Evolutionary conservation across 192 early-diverging fungal genomes (phyloP).

Genomic region (Coemansia sp.): DNA sequence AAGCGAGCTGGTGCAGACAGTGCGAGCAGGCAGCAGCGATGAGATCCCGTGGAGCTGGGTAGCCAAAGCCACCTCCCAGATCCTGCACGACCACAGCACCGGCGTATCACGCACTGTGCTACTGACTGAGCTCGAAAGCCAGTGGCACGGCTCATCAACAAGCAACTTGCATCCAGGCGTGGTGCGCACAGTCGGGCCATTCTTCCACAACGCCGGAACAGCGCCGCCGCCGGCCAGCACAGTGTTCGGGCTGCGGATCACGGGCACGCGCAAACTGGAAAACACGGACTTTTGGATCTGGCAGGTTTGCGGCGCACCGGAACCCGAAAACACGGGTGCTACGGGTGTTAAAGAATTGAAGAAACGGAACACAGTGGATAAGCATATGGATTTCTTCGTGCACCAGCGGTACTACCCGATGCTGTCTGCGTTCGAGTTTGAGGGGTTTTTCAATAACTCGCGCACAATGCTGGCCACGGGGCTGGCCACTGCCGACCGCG

Average conservation of each 20-base stretch:
- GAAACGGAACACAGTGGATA: constrained; percentile 7
- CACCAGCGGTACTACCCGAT: constrained; percentile 47
- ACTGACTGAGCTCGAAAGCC: constrained; percentile 32
- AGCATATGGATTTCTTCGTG: constrained; percentile 29
- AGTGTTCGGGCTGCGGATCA: constrained; percentile 21
- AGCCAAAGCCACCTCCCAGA: constrained; percentile 3
- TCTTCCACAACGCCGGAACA: constrained; percentile 17
- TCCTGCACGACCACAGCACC: constrained; percentile 29
- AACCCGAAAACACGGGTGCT: neutral
- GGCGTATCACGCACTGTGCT: constrained; percentile 37
- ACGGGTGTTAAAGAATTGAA: neutral
- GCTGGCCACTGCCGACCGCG: constrained; percentile 26
- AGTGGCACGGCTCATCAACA: constrained; percentile 28
- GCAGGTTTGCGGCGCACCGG: constrained; percentile 33
- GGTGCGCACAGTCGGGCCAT: constrained; percentile 25
- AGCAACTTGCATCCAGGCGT: constrained; percentile 21
- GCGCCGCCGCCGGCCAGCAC: constrained; percentile 16
- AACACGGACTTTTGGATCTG: constrained; percentile 51
- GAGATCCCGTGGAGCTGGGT: constrained; percentile 45
- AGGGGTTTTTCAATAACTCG: constrained; percentile 25
- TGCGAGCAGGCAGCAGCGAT: constrained; percentile 4
- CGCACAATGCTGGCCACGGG: constrained; percentile 25
- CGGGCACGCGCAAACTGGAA: constrained; percentile 18
- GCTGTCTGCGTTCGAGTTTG: constrained; percentile 34
- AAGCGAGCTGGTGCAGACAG: constrained; percentile 18